phyloP scores from a whole-genome alignment of 345 rosid genomes.

The Nephelium lappaceum region DNA sequence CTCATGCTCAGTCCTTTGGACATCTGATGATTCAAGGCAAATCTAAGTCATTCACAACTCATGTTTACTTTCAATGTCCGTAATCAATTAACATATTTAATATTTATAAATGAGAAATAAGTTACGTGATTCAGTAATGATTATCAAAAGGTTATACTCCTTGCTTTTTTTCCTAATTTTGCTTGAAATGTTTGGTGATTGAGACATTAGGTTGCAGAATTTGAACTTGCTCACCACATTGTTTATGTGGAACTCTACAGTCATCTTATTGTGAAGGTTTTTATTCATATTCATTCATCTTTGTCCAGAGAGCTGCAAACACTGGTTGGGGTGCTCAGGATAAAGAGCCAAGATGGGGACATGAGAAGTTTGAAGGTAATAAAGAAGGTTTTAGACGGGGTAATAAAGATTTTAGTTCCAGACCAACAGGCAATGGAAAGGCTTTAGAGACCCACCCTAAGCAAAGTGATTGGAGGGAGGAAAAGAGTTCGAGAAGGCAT shows the following conservation, averaged over 20 bases:
- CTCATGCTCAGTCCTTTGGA: not conserved
- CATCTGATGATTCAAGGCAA: not conserved
- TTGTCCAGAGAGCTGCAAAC: slow-evolving; percentile 77
- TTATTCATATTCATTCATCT: slow-evolving; percentile 18
- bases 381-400: slow-evolving; percentile 34
- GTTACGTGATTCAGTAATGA: not conserved
- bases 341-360: slow-evolving; percentile 64
- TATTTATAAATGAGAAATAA: not conserved
- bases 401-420: slow-evolving; percentile 27
- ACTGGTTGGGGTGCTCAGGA: slow-evolving; percentile 87
- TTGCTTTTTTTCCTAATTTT: not conserved
- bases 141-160: not conserved
- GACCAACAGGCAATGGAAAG: slow-evolving; percentile 32
- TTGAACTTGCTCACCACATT: not conserved
- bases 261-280: slow-evolving; percentile 1
- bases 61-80: not conserved
- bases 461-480: slow-evolving; percentile 39
- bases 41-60: not conserved
- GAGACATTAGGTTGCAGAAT: not conserved
- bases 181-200: slow-evolving; percentile 1
- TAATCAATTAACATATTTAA: not conserved
- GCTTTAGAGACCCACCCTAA: slow-evolving; percentile 21
- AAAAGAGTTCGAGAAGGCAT: slow-evolving; percentile 32
- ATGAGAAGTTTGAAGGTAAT: slow-evolving; percentile 62
- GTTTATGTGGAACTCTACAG: not conserved